Evolutionary conservation across 768 basidiomycete genomes (phyloP).

Genomic region (Lentinula sp.): DNA sequence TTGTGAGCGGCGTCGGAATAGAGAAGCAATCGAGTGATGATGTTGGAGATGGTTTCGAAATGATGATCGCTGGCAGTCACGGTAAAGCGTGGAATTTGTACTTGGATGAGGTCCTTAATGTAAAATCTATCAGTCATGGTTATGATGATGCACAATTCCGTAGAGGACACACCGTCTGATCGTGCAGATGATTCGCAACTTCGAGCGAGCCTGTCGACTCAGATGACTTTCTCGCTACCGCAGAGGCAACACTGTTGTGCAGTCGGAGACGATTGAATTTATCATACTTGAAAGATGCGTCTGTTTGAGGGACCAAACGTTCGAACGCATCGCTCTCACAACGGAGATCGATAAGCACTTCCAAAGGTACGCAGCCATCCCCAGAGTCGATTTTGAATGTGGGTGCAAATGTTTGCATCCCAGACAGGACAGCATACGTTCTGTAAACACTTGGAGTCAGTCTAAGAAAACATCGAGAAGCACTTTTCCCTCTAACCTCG

Average conservation of each 20-base stretch:
- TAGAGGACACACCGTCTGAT: slow-evolving; percentile 50
- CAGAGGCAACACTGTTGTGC: slow-evolving; percentile 61
- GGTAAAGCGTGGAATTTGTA: slow-evolving; percentile 82
- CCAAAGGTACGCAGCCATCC: slow-evolving; percentile 72
- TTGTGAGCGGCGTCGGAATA: slow-evolving; percentile 86
- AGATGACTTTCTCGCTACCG: slow-evolving; percentile 27
- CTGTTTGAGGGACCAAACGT: slow-evolving; percentile 84
- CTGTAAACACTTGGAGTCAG: slow-evolving; percentile 27
- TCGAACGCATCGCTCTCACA: slow-evolving; percentile 83
- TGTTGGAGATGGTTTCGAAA: slow-evolving; percentile 79
- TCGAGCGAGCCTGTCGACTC: slow-evolving; percentile 27
- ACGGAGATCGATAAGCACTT: slow-evolving; percentile 81
- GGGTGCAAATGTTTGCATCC: slow-evolving; percentile 87
- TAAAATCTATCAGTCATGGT: neutral
- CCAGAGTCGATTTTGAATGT: slow-evolving; percentile 30
- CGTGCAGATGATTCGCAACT: slow-evolving; percentile 45
- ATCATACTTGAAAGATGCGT: slow-evolving; percentile 83
- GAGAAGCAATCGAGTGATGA: slow-evolving; percentile 83
- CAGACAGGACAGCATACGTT: slow-evolving; percentile 71
- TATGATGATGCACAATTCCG: neutral
- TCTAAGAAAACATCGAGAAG: neutral
- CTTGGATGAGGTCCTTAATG: slow-evolving; percentile 68
- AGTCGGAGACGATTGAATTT: slow-evolving; percentile 90
- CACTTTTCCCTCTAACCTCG: neutral
- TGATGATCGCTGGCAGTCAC: slow-evolving; percentile 80